Base-by-base conservation (phyloP, 257 asterid genomes). In the Rauvolfia tetraphylla region DNA sequence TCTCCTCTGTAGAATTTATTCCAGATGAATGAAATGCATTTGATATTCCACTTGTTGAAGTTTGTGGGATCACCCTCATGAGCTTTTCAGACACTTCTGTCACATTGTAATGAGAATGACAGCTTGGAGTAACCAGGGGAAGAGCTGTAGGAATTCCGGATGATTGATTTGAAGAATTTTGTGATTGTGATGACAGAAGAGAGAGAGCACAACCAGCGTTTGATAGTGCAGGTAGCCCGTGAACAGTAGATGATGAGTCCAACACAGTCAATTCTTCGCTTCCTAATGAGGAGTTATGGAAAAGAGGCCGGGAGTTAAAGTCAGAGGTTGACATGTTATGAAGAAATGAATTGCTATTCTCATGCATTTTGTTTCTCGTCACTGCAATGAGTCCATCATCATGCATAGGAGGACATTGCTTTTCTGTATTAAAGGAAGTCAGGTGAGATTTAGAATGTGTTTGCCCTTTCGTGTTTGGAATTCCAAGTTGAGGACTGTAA, bases 131-230 rank as follows among this genome's bases (percentile, higher is more conserved):
- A 57, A 77, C 67, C 78, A 79, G 79, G 71, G 81, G 73, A 18
- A 75, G 81, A 58, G 81, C 39, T 23, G 78, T 34, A 14, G 79
- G 63, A 48, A 73, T n/a, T 18, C 76, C 73, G 1, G 84, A 69
- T 7, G 82, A 74, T 53, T 68, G 83, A 69, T 78, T 65, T 34
- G 83, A 65, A 0, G 84, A 72, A 46, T 49, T 78, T 53, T 73
- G 74, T 54, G 87, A 76, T 72, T 76, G 85, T 5, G 84, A 78
- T 85, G 89, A 85, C 89, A 83, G 89, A 85, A 85, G 89, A 85
- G 87, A 85, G 87, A 83, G 89, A 85, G 89, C 87, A 85, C 81
- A 73, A 22, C 79, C 79, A 3, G 85, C 81, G 58, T 69, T 73
- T 53, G 88, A 82, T 31, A 76, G 25, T 71, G 80, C 80, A 20